phyloP scores from a whole-genome alignment of 2,329 filamentous ascomycete genomes.

The Claviceps quebecensis region DNA sequence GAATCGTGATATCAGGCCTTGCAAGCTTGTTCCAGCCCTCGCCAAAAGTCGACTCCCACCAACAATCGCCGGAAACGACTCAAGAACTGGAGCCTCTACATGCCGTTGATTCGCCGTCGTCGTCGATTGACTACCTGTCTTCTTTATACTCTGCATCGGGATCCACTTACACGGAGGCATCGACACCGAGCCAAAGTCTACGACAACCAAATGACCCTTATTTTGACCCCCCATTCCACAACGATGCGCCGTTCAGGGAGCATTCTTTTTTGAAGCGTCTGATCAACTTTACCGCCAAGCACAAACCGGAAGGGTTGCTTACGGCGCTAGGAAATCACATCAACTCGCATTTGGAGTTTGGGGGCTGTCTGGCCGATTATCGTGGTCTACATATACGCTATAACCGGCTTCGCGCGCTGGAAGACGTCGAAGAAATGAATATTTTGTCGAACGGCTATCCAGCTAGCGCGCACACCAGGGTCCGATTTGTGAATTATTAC shows the following conservation, averaged over 20 bases:
- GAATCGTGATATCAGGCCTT: slow-evolving; percentile 70
- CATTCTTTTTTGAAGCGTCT: slow-evolving; percentile 55
- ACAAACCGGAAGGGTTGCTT: slow-evolving; percentile 53
- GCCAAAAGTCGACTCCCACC: slow-evolving; percentile 11
- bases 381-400: slow-evolving; percentile 57
- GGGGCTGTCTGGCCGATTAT: slow-evolving; percentile 66
- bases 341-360: slow-evolving; percentile 72
- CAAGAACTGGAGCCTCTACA: background rate
- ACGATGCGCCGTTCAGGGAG: slow-evolving; percentile 57
- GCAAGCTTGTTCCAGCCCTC: slow-evolving; percentile 56
- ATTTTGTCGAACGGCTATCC: slow-evolving; percentile 10
- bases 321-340: slow-evolving; percentile 60
- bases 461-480: slow-evolving; percentile 27
- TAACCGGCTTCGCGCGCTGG: slow-evolving; percentile 51
- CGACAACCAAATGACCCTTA: slow-evolving; percentile 36
- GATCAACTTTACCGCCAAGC: slow-evolving; percentile 69
- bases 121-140: slow-evolving; percentile 8
- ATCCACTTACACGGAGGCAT: background rate
- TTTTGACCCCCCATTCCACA: slow-evolving; percentile 63
- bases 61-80: background rate
- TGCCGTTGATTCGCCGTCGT: slow-evolving; percentile 5
- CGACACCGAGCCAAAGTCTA: slow-evolving; percentile 1
- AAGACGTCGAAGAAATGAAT: slow-evolving; percentile 49
- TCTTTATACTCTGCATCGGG: slow-evolving; percentile 6
- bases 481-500: slow-evolving; percentile 83